phyloP scores from a whole-genome alignment of 1,284 basidiomycete genomes.

The Cronartium ribicola region DNA sequence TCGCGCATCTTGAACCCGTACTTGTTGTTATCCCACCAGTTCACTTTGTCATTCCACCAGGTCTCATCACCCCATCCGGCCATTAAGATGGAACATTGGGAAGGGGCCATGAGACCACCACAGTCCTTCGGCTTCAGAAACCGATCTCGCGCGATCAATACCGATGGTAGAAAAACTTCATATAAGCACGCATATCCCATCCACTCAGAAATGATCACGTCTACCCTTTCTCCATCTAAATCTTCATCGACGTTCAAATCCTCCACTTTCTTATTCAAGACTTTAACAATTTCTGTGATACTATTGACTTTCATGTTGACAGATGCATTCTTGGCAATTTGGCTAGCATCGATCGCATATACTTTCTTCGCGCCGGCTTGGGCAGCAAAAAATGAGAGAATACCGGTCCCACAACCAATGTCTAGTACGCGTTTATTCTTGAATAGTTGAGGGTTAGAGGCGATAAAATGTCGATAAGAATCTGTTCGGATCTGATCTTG shows the following conservation, averaged over 20 bases:
- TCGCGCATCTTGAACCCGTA: slow-evolving; percentile 10
- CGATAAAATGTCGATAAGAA: neutral
- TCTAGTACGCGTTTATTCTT: slow-evolving; percentile 55
- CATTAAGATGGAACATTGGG: slow-evolving; percentile 79
- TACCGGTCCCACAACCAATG: slow-evolving; percentile 97
- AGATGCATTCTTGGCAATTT: slow-evolving; percentile 11
- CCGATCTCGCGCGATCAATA: slow-evolving; percentile 91
- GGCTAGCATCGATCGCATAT: slow-evolving; percentile 66
- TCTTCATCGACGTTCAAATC: slow-evolving; percentile 64
- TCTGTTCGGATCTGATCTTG: neutral
- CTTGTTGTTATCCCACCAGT: slow-evolving; percentile 71
- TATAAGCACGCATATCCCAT: slow-evolving; percentile 92
- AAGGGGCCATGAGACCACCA: slow-evolving; percentile 80
- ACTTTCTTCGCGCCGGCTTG: slow-evolving; percentile 95
- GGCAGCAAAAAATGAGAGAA: slow-evolving; percentile 97
- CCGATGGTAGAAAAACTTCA: slow-evolving; percentile 99
- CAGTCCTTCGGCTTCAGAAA: slow-evolving; percentile 61
- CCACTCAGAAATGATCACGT: slow-evolving; percentile 99
- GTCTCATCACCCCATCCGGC: slow-evolving; percentile 71
- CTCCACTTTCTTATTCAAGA: slow-evolving; percentile 98
- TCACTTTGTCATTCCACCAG: slow-evolving; percentile 71
- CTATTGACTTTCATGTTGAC: neutral
- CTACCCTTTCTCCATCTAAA: slow-evolving; percentile 67
- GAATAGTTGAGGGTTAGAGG: neutral
- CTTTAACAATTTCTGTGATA: slow-evolving; percentile 68